Conservation (phyloP, 1,139 yeast genomes). For the Schizosaccharomyces versatilis region DNA sequence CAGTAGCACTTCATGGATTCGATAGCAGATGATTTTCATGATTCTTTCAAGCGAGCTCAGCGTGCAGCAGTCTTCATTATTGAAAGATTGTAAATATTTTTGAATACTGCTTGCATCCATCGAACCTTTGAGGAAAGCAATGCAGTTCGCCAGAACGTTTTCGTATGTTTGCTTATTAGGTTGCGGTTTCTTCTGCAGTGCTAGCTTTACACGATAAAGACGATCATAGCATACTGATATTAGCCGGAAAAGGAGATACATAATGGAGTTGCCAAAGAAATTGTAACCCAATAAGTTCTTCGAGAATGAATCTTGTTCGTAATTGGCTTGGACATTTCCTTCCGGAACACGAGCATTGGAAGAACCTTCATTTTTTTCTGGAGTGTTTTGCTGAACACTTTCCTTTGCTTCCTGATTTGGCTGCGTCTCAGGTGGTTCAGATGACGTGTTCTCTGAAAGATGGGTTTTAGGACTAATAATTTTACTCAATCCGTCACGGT, state of each 20-base stretch:
- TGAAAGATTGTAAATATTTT: conserved; percentile 85
- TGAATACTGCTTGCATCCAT: conserved; percentile 90
- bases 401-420: not conserved
- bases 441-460: not conserved
- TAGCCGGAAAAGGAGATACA: conserved; percentile 77
- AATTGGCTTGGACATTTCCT: no score
- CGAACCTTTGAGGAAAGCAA: conserved; percentile 66
- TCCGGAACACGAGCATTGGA: not conserved
- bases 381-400: not conserved
- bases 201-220: conserved; percentile 54
- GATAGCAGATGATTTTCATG: conserved; percentile 71
- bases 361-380: not conserved
- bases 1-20: conserved; percentile 54
- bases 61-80: conserved; percentile 78
- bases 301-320: not conserved
- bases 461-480: not conserved
- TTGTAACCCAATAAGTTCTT: not conserved
- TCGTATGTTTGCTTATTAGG: conserved; percentile 22
- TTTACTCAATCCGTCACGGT: not conserved
- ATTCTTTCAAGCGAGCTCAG: conserved; percentile 85
- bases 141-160: conserved; percentile 53
- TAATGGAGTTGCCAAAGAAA: conserved; percentile 71
- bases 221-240: conserved; percentile 65
- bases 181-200: conserved; percentile 28
- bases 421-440: not conserved